Base-by-base conservation (phyloP, 257 asterid species). In the Solanum pennellii region DNA sequence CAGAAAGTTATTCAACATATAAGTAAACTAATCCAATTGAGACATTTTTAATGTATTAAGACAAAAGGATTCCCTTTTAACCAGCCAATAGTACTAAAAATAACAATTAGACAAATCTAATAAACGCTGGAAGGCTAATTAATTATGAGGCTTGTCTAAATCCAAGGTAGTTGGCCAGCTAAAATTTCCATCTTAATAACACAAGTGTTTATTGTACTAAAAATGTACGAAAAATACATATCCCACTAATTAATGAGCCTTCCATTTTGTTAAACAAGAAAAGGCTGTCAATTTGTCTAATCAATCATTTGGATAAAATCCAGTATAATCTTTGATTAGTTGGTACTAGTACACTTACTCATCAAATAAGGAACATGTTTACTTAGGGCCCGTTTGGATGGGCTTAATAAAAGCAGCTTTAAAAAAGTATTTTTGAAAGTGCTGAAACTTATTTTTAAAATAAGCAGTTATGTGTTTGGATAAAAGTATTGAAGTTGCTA, bases 211-310 rank as follows among this genome's bases (percentile, higher is more conserved):
- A 45, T 47, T 80, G 68, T 80, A 27, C 68, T 80, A 15, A 47
- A 33, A 45, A 80, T 8, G 60, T 42, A 76, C 12, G 66, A 56
- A 52, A 52, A 41, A 76, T n/a, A 35, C n/a, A 47, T 45, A 27
- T 80, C 83, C 83, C 62, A 47, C 84, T 27, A 80, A 44, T 37
- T 74, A 41, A 12, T 73, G 41, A 5, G 91, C 87, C 88, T 79
- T 35, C 91, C 88, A 86, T 76, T 86, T 87, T 76, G 87, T 86
- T 77, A 25, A 71, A 35, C 60, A 35, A 12, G 84, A 77, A 77
- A 79, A 15, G 49, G 83, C 59, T 42, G 82, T 66, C 87, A 66
- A 39, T 62, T 69, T 84, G 77, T 84, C 42, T 27, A 66, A 62
- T 84, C 82, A 84, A n/a, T 84, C 62, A 84, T 66, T 84, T 84